Conservation (phyloP, 768 basidiomycete species). For the Ephemerocybe angulata region DNA sequence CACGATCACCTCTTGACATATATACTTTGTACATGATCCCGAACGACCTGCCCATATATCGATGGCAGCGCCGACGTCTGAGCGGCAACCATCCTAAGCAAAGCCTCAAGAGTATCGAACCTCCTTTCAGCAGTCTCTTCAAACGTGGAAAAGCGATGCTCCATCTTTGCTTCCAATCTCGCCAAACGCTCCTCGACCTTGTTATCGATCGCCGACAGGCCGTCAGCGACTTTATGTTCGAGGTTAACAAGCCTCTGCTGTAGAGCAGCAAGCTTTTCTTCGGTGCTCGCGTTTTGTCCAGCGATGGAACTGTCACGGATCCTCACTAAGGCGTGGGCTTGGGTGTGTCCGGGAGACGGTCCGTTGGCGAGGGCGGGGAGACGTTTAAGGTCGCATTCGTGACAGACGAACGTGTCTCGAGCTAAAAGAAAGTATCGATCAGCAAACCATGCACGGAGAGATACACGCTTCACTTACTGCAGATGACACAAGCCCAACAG, state of each 20-base stretch:
- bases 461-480: slow-evolving; percentile 14
- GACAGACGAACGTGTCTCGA: slow-evolving; percentile 30
- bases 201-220: slow-evolving; percentile 20
- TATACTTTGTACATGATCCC: slow-evolving; percentile 10
- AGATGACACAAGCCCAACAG: slow-evolving; percentile 24
- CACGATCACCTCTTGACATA: background rate
- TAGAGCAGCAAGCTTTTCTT: slow-evolving; percentile 25
- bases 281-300: slow-evolving; percentile 16
- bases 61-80: slow-evolving; percentile 28
- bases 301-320: slow-evolving; percentile 21
- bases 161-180: slow-evolving; percentile 21
- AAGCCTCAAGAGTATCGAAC: slow-evolving; percentile 22
- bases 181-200: slow-evolving; percentile 25
- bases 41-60: slow-evolving; percentile 25
- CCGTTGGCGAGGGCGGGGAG: slow-evolving; percentile 10
- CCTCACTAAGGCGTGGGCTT: slow-evolving; percentile 26
- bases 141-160: slow-evolving; percentile 20
- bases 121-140: slow-evolving; percentile 22
- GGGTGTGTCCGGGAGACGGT: slow-evolving; percentile 17
- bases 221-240: slow-evolving; percentile 26
- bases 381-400: slow-evolving; percentile 26
- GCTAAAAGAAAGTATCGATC: slow-evolving; percentile 12
- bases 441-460: background rate
- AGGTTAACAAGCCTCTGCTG: slow-evolving; percentile 27
- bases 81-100: slow-evolving; percentile 24